Conservation (phyloP, 2,329 filamentous ascomycete genomes). For the Alternaria longipes region DNA sequence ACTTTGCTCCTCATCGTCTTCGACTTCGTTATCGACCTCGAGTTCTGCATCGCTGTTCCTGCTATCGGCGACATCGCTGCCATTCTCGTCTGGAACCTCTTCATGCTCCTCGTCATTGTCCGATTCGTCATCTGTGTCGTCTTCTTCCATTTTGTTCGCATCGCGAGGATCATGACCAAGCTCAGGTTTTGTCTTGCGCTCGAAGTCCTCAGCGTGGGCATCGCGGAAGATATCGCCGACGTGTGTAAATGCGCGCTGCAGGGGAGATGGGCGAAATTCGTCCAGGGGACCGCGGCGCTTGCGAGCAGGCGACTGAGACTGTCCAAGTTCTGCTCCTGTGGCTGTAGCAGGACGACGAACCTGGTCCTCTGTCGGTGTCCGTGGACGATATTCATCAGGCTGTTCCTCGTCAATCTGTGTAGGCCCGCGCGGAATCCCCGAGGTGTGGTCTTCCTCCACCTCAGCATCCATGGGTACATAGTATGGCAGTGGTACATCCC, state of each 20-base stretch:
- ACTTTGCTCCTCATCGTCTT: slow-evolving; percentile 24
- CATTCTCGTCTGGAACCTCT: not conserved
- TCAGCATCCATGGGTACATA: slow-evolving; percentile 52
- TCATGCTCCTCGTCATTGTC: slow-evolving; percentile 10
- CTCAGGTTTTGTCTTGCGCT: slow-evolving; percentile 72
- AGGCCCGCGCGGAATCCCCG: slow-evolving; percentile 12
- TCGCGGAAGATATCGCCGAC: slow-evolving; percentile 77
- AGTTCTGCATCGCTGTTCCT: slow-evolving; percentile 2
- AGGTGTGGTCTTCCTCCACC: slow-evolving; percentile 10
- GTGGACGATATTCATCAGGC: slow-evolving; percentile 15
- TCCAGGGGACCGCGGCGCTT: slow-evolving; percentile 34
- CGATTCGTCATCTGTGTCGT: slow-evolving; percentile 36
- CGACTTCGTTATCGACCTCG: slow-evolving; percentile 11
- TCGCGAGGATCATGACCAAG: slow-evolving; percentile 46
- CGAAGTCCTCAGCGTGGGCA: slow-evolving; percentile 91
- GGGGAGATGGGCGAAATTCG: slow-evolving; percentile 40
- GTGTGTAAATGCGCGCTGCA: slow-evolving; percentile 57
- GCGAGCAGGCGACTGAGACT: slow-evolving; percentile 22
- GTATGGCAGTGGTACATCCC: slow-evolving; percentile 89
- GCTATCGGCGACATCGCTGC: not conserved
- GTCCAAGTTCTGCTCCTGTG: slow-evolving; percentile 28
- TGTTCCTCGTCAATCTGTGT: slow-evolving; percentile 45
- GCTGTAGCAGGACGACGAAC: slow-evolving; percentile 28
- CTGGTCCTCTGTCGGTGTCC: not conserved
- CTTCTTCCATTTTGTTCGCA: slow-evolving; percentile 41